These are phyloP conservation scores for Penicillium sp. DNA, from an alignment of 2,329 filamentous ascomycete genomes.

Conservation along the genomic window DNA sequence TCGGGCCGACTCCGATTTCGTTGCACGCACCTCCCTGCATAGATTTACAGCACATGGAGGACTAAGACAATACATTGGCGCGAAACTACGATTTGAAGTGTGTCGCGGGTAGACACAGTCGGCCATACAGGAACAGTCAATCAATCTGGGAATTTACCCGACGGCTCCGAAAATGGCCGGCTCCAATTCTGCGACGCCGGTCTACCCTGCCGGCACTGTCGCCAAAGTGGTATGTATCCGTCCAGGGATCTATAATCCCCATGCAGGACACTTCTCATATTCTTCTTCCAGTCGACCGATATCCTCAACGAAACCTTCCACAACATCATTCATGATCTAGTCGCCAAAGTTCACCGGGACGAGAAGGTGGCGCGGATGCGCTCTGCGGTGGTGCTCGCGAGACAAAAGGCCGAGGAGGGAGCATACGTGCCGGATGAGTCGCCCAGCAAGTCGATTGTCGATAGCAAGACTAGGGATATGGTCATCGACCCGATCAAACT, in stretches of 20 bases:
- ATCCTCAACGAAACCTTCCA: conserved; percentile 60
- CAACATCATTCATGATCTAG: conserved; percentile 62
- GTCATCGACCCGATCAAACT: conserved; percentile 38
- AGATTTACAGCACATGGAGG: conserved; percentile 27
- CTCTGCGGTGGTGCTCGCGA: conserved; percentile 47
- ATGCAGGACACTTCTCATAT: not conserved
- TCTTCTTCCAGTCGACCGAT: conserved; percentile 22
- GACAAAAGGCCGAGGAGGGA: conserved; percentile 47
- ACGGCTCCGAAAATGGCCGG: conserved; percentile 32
- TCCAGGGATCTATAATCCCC: not conserved
- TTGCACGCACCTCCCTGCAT: conserved; percentile 19
- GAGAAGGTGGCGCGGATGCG: conserved; percentile 63
- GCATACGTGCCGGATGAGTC: conserved; percentile 32
- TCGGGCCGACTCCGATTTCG: conserved; percentile 16
- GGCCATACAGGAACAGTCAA: conserved; percentile 14
- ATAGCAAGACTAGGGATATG: conserved; percentile 30
- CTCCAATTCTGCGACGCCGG: conserved; percentile 29
- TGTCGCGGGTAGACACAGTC: conserved; percentile 26
- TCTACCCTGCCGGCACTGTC: conserved; percentile 39
- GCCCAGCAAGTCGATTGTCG: conserved; percentile 31
- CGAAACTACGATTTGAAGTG: conserved; percentile 19
- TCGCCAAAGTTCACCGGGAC: conserved; percentile 59
- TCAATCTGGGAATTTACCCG: conserved; percentile 5
- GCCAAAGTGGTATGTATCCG: conserved; percentile 40
- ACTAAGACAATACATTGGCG: conserved; percentile 22